A percentile compares a stretch with the other conserved stretches of the same genome.
Conservation (phyloP, 140 eudicot species). For the Oenanthe javanica region DNA sequence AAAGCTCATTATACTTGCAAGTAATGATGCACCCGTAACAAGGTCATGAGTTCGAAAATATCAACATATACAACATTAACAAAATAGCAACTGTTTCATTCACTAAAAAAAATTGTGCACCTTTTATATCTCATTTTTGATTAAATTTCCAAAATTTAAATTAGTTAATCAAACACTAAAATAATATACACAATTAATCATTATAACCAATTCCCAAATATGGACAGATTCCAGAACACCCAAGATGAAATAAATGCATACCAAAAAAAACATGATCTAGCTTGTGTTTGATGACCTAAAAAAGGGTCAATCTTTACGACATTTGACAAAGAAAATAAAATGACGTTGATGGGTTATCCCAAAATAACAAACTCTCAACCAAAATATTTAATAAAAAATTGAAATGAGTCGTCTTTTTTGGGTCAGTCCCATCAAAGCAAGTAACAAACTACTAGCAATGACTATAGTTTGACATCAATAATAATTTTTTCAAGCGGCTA, state of each 20-base stretch:
- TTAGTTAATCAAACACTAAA: background rate
- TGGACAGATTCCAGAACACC: conserved; percentile 6
- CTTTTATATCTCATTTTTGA: background rate
- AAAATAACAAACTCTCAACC: conserved; percentile 3
- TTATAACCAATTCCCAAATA: background rate
- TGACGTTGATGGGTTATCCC: conserved; percentile 12
- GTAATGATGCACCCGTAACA: background rate
- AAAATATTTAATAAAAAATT: background rate
- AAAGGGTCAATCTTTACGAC: background rate
- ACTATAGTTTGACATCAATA: background rate
- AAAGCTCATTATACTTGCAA: background rate
- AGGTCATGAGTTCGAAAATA: background rate
- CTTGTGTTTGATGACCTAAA: background rate
- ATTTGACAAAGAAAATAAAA: background rate
- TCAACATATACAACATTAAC: too few species aligned
- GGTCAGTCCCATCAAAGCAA: conserved; percentile 1
- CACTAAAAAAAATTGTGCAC: too few species aligned
- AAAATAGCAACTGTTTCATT: too few species aligned
- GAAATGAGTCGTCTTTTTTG: background rate
- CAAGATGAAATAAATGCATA: background rate
- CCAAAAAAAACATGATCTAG: background rate
- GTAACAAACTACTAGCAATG: background rate
- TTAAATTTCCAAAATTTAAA: background rate
- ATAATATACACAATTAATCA: too few species aligned
- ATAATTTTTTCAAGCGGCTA: background rate